Evolutionary conservation across 2,329 filamentous ascomycete species (phyloP).

Genomic region (Hypoxylon sp.): DNA sequence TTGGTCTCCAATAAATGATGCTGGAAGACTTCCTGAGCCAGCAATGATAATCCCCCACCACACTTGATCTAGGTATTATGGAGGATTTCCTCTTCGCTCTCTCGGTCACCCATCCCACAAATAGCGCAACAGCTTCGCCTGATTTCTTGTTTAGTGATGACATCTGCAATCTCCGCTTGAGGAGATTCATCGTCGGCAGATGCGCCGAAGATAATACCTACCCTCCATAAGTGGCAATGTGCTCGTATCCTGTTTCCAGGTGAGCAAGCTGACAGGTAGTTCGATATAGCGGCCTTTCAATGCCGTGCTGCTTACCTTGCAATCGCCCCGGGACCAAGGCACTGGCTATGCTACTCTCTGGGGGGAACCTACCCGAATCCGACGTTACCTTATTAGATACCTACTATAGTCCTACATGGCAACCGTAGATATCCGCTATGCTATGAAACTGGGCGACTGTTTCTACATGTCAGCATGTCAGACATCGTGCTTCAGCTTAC

Average conservation of each 20-base stretch:
- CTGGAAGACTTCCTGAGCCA: slow-evolving; percentile 8
- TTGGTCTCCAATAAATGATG: neutral
- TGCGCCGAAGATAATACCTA: slow-evolving; percentile 1
- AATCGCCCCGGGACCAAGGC: slow-evolving; percentile 3
- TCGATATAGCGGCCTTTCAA: neutral
- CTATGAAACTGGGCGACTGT: slow-evolving; percentile 1
- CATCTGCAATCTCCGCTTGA: slow-evolving; percentile 21
- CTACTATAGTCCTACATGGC: too few species aligned
- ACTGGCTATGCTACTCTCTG: neutral
- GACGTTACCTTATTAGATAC: neutral
- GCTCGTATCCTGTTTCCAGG: neutral
- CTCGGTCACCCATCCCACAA: slow-evolving; percentile 21
- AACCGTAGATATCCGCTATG: neutral
- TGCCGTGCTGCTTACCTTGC: neutral
- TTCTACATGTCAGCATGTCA: too few species aligned
- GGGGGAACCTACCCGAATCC: neutral
- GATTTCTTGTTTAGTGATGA: slow-evolving; percentile 14
- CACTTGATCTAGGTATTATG: slow-evolving; percentile 10
- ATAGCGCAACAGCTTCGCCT: slow-evolving; percentile 22
- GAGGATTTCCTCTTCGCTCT: slow-evolving; percentile 15
- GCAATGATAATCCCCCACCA: slow-evolving; percentile 19
- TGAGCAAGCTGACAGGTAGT: neutral
- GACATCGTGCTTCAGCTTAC: slow-evolving; percentile 21
- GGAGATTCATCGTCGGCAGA: slow-evolving; percentile 12
- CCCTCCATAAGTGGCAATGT: neutral